Percentiles rank a stretch among this genome's conserved stretches.
These are phyloP conservation scores for Umbilicus rupestris DNA, from an alignment of 164 flowering plant species.

Conservation along the genomic window DNA sequence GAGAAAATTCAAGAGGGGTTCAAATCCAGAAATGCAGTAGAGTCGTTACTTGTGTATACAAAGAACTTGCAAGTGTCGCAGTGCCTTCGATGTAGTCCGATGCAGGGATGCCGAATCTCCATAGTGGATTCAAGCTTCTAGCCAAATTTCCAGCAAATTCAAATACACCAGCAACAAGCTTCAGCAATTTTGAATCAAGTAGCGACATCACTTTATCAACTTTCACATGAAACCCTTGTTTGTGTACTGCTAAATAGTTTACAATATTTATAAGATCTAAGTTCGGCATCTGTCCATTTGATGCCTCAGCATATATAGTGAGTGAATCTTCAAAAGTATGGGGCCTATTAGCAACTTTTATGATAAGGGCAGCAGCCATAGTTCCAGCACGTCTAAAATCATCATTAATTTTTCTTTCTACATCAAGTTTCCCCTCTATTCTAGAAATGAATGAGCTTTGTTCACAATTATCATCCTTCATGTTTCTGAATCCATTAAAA, in stretches of 20 bases:
- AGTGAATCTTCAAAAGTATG: constrained; percentile 44
- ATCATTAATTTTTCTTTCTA: constrained; percentile 20
- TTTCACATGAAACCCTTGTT: constrained; percentile 69
- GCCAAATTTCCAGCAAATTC: constrained; percentile 55
- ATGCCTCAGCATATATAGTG: constrained; percentile 82
- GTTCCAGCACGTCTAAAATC: constrained; percentile 84
- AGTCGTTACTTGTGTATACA: constrained; percentile 62
- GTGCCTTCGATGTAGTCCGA: constrained; percentile 66
- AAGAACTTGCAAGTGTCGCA: constrained; percentile 77
- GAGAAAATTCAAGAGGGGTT: neutral
- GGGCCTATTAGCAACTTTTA: constrained; percentile 52
- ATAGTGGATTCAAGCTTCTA: constrained; percentile 53
- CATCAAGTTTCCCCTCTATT: constrained; percentile 12
- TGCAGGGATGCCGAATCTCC: constrained; percentile 69
- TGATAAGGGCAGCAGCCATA: constrained; percentile 91
- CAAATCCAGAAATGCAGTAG: neutral
- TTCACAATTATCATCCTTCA: constrained; percentile 23
- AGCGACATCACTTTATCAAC: constrained; percentile 52
- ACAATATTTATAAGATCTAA: constrained; percentile 87
- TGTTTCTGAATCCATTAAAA: constrained; percentile 24
- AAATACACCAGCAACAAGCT: constrained; percentile 41
- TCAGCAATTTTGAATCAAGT: constrained; percentile 45
- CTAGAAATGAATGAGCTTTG: constrained; percentile 12
- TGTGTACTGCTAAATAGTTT: constrained; percentile 76
- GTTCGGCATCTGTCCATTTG: constrained; percentile 99